Evolutionary conservation across 768 basidiomycete genomes (phyloP).

Genomic region (Rhodotorula toruloides): DNA sequence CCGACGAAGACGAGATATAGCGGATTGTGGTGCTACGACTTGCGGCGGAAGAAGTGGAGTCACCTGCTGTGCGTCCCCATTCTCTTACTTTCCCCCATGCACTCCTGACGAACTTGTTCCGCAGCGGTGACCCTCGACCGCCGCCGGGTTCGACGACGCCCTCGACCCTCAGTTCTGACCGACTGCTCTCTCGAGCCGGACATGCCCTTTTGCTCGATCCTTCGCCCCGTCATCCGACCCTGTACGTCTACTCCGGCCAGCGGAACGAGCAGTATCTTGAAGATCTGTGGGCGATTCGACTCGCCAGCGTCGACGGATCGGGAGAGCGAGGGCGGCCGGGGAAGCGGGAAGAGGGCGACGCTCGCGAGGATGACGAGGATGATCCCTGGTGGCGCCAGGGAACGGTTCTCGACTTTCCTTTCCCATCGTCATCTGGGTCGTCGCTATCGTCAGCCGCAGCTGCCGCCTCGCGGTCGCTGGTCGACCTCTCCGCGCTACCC

Average conservation of each 20-base stretch:
- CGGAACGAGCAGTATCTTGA: conserved; percentile 35
- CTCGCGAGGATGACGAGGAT: not conserved
- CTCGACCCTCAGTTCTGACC: conserved; percentile 1
- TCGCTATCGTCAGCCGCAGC: not conserved
- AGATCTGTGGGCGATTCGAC: conserved; percentile 36
- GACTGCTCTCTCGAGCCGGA: conserved; percentile 38
- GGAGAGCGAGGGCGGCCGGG: not conserved
- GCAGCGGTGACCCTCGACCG: conserved; percentile 29
- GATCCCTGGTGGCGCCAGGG: conserved; percentile 24
- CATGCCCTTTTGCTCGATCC: conserved; percentile 41
- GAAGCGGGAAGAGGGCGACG: not conserved
- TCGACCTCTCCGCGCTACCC: conserved; percentile 17
- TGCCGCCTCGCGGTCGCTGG: not conserved
- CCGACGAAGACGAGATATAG: conserved; percentile 2
- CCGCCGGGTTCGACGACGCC: not conserved
- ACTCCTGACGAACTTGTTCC: too few relatives aligned
- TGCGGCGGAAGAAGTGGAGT: conserved; percentile 7
- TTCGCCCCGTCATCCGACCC: too few relatives aligned
- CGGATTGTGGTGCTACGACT: conserved; percentile 32
- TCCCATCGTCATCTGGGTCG: not conserved
- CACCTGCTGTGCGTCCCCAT: conserved; percentile 28
- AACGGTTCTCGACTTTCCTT: conserved; percentile 24
- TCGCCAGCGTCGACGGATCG: not conserved
- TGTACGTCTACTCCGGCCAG: conserved; percentile 38
- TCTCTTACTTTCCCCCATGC: not conserved